Evolutionary conservation across 768 basidiomycete species (phyloP).

Genomic region (Tephrocybe rancida): DNA sequence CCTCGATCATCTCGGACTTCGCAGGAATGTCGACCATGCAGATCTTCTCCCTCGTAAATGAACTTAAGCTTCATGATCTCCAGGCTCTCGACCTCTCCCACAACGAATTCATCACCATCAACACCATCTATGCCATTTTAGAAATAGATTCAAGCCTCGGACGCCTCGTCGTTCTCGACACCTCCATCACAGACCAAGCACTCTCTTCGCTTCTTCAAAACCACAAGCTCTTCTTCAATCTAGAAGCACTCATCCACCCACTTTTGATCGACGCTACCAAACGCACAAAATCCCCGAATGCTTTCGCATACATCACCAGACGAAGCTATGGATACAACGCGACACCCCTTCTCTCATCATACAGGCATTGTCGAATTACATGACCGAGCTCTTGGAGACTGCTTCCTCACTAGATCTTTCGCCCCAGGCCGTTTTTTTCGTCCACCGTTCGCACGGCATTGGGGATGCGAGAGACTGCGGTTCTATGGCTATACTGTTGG

Average conservation of each 20-base stretch:
- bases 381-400: not conserved
- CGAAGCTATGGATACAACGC: not conserved
- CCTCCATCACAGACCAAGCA: conserved; percentile 21
- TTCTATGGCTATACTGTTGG: too few relatives aligned
- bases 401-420: not conserved
- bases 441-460: conserved; percentile 12
- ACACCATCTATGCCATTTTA: conserved; percentile 27
- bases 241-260: conserved; percentile 32
- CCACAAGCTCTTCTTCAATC: conserved; percentile 25
- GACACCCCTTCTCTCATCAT: conserved; percentile 25
- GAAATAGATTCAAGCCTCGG: conserved; percentile 19
- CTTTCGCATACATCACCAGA: conserved; percentile 24
- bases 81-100: conserved; percentile 27
- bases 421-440: conserved; percentile 18
- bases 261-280: too few relatives aligned
- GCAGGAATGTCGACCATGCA: conserved; percentile 28
- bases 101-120: conserved; percentile 24
- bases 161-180: conserved; percentile 27
- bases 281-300: conserved; percentile 18
- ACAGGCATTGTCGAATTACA: conserved; percentile 21
- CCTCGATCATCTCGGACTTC: conserved; percentile 17
- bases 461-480: too few relatives aligned
- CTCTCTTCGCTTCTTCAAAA: conserved; percentile 22
- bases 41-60: conserved; percentile 18
- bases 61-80: conserved; percentile 9